phyloP scores from a whole-genome alignment of 192 early-diverging fungal genomes.

The Allomyces macrogynus region DNA sequence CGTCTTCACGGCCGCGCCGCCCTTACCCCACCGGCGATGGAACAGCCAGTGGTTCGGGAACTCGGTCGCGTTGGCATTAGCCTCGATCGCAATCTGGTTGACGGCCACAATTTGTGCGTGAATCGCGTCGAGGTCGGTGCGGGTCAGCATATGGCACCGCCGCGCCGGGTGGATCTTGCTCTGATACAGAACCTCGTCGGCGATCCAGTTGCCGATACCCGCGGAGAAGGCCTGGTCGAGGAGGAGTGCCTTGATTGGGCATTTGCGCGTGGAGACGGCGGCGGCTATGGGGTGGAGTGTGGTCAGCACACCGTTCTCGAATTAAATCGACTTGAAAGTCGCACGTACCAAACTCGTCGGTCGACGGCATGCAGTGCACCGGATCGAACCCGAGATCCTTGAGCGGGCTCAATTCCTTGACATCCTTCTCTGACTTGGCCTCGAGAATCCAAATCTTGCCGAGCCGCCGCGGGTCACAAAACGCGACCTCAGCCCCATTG shows the following conservation, averaged over 20 bases:
- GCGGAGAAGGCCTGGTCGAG: constrained; percentile 56
- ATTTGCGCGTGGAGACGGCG: no score
- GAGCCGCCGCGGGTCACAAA: constrained; percentile 48
- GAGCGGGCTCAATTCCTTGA: constrained; percentile 6
- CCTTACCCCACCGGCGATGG: constrained; percentile 54
- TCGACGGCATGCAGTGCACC: constrained; percentile 24
- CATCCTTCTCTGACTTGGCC: no score
- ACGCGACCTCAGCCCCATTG: constrained; percentile 15
- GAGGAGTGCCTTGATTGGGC: constrained; percentile 50
- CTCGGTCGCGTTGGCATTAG: constrained; percentile 40
- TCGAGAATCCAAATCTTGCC: constrained; percentile 20
- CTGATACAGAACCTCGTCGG: constrained; percentile 62
- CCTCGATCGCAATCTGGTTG: constrained; percentile 26
- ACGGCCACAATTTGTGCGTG: constrained; percentile 26
- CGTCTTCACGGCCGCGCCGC: constrained; percentile 19
- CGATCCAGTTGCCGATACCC: constrained; percentile 74
- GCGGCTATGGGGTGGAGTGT: no score
- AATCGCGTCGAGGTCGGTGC: constrained; percentile 21
- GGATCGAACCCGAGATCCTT: constrained; percentile 62
- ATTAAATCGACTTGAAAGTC: no score
- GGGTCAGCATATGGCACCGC: constrained; percentile 20
- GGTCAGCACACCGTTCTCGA: no score
- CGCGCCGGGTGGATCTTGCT: constrained; percentile 48
- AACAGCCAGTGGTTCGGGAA: constrained; percentile 64
- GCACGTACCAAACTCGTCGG: constrained; percentile 21